Percentiles rank a stretch among this genome's conserved stretches.
These are phyloP conservation scores for Aspergillus nomiae DNA, from an alignment of 2,329 filamentous ascomycete genomes.

Conservation along the genomic window DNA sequence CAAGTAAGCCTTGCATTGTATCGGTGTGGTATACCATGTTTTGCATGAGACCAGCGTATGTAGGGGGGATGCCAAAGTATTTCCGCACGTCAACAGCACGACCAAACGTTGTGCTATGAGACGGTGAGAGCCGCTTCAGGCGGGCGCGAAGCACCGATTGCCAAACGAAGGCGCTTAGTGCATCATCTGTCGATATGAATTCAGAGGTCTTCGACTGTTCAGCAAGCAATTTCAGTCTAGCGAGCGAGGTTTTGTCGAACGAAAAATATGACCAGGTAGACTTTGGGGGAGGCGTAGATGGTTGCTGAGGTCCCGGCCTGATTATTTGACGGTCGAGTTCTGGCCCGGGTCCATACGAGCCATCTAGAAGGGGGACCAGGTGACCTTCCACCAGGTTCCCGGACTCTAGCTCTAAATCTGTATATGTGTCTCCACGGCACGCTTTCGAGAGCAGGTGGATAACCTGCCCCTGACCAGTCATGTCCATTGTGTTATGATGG, in stretches of 20 bases:
- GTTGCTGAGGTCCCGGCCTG: conserved; percentile 25
- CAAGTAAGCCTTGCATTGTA: conserved; percentile 30
- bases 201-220: not conserved
- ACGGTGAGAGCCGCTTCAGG: conserved; percentile 32
- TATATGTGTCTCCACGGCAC: conserved; percentile 50
- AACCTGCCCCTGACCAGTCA: conserved; percentile 51
- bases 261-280: conserved; percentile 51
- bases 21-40: conserved; percentile 48
- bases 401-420: conserved; percentile 43
- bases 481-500: conserved; percentile 56
- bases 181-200: conserved; percentile 59
- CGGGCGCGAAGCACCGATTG: conserved; percentile 48
- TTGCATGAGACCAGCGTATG: conserved; percentile 53
- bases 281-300: conserved; percentile 27
- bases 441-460: conserved; percentile 54
- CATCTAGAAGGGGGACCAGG: conserved; percentile 45
- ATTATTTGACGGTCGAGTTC: conserved; percentile 4
- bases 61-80: conserved; percentile 43
- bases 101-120: conserved; percentile 37
- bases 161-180: conserved; percentile 56
- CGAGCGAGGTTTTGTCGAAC: conserved; percentile 43
- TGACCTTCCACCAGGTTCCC: conserved; percentile 47
- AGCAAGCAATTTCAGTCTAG: conserved; percentile 45
- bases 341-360: conserved; percentile 15
- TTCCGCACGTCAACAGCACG: conserved; percentile 55